Evolutionary conservation across 1,139 yeast species (phyloP).

Genomic region (Keqinozyma sinolaborantium): DNA sequence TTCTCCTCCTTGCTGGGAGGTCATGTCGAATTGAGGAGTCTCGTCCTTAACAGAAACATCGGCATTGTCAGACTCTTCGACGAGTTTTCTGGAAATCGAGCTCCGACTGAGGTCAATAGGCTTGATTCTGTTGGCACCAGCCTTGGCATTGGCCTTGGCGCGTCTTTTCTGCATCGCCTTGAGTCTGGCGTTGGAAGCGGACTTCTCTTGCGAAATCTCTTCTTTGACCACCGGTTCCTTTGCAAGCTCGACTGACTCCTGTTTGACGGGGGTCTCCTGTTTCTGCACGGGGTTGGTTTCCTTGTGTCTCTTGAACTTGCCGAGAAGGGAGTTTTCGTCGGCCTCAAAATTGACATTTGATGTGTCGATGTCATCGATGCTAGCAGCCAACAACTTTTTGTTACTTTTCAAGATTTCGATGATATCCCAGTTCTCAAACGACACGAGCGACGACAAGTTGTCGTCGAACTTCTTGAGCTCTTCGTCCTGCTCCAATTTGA

Average conservation of each 20-base stretch:
- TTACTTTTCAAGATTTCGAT: slow-evolving; percentile 66
- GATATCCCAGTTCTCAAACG: slow-evolving; percentile 63
- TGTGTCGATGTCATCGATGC: slow-evolving; percentile 43
- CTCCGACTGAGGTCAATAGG: slow-evolving; percentile 78
- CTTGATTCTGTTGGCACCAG: slow-evolving; percentile 46
- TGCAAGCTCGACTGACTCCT: slow-evolving; percentile 7
- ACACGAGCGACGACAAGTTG: slow-evolving; percentile 44
- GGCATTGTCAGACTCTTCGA: slow-evolving; percentile 27
- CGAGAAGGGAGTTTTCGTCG: slow-evolving; percentile 25
- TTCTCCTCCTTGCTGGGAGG: slow-evolving; percentile 77
- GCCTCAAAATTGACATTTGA: slow-evolving; percentile 12
- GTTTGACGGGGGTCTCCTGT: slow-evolving; percentile 5
- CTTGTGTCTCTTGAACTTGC: slow-evolving; percentile 37
- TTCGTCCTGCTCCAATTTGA: slow-evolving; percentile 43
- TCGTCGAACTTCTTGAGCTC: slow-evolving; percentile 48
- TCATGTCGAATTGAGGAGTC: slow-evolving; percentile 48
- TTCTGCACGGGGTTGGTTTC: slow-evolving; percentile 12
- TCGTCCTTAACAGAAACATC: slow-evolving; percentile 13
- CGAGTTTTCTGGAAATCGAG: slow-evolving; percentile 63
- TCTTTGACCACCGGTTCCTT: slow-evolving; percentile 8
- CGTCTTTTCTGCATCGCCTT: slow-evolving; percentile 92
- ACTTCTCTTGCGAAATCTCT: slow-evolving; percentile 15
- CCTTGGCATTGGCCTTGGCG: slow-evolving; percentile 78
- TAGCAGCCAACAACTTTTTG: slow-evolving; percentile 66
- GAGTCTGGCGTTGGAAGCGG: slow-evolving; percentile 69